Percentiles rank a stretch among this genome's conserved stretches.
Evolutionary conservation across 2,329 filamentous ascomycete species (phyloP).

Genomic region (Ophiognomonia clavigignenti-juglandacearum): DNA sequence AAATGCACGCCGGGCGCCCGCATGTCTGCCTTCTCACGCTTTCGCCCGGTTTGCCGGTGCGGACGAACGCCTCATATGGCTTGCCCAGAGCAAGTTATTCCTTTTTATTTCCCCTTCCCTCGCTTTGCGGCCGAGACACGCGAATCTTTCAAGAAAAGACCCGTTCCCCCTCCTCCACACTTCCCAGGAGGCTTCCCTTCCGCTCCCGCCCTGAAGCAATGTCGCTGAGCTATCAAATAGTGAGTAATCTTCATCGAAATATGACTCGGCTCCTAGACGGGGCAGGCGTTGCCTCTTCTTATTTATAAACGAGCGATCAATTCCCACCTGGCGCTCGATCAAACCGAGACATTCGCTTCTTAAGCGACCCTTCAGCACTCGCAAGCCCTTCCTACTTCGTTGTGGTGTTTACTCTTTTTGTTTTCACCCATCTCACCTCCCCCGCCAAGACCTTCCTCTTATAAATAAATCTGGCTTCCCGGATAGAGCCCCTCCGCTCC

Average conservation of each 20-base stretch:
- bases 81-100: too few species aligned
- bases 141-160: not conserved
- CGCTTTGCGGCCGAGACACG: slow-evolving; percentile 14
- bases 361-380: slow-evolving; percentile 12
- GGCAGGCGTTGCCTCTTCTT: slow-evolving; percentile 3
- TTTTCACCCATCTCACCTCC: too few species aligned
- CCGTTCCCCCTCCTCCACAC: too few species aligned
- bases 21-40: slow-evolving; percentile 4
- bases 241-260: slow-evolving; percentile 1
- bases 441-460: not conserved
- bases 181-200: too few species aligned
- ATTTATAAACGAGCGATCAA: slow-evolving; percentile 12
- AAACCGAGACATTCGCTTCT: slow-evolving; percentile 18
- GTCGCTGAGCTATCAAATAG: not conserved
- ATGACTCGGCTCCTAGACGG: slow-evolving; percentile 12
- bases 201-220: too few species aligned
- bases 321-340: slow-evolving; percentile 13
- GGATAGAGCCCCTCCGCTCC: not conserved
- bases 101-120: not conserved
- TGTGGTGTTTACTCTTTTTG: not conserved
- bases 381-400: not conserved
- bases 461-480: slow-evolving; percentile 1
- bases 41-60: too few species aligned
- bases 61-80: too few species aligned
- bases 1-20: too few species aligned